A percentile compares a stretch with the other conserved stretches of the same genome.
These are phyloP conservation scores for Fistulifera pelliculosa DNA, from an alignment of 108 stramenopile genomes.

Conservation along the genomic window DNA sequence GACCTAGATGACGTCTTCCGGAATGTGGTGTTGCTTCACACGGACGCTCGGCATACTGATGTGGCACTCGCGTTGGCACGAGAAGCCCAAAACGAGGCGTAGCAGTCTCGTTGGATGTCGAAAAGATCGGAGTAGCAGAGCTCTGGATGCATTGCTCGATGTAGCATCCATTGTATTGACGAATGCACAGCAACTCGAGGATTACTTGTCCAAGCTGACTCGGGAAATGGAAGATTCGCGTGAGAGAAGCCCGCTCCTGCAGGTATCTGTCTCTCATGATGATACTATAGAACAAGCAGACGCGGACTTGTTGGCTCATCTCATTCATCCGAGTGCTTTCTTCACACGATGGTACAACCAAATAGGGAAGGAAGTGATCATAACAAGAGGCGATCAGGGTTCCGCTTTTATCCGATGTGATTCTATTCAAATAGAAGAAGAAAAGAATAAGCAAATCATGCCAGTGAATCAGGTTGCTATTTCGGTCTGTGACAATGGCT, in stretches of 20 bases:
- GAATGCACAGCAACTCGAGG: slow-evolving; percentile 26
- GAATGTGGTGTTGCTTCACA: slow-evolving; percentile 39
- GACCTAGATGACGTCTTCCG: slow-evolving; percentile 25
- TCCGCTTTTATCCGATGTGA: neutral
- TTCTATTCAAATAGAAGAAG: neutral
- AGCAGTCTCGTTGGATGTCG: slow-evolving; percentile 34
- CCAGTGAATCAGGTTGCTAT: neutral
- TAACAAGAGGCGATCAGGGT: slow-evolving; percentile 8
- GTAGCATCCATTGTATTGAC: slow-evolving; percentile 26
- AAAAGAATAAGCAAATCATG: neutral
- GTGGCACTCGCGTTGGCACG: slow-evolving; percentile 26
- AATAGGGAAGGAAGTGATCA: slow-evolving; percentile 15
- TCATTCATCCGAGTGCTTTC: slow-evolving; percentile 18
- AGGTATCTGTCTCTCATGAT: no score
- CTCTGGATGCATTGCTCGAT: slow-evolving; percentile 27
- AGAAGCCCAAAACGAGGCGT: slow-evolving; percentile 32
- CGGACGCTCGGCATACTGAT: slow-evolving; percentile 35
- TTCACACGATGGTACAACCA: slow-evolving; percentile 23
- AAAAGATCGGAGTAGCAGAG: slow-evolving; percentile 36
- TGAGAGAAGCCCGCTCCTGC: neutral
- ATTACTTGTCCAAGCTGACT: slow-evolving; percentile 18
- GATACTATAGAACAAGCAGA: slow-evolving; percentile 3
- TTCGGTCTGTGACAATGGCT: no score
- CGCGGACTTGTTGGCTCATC: slow-evolving; percentile 5
- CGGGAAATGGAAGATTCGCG: slow-evolving; percentile 4